Percentiles rank a stretch among this genome's conserved stretches.
Conservation (phyloP, 768 basidiomycete genomes). For the Pisolithus marmoratus region DNA sequence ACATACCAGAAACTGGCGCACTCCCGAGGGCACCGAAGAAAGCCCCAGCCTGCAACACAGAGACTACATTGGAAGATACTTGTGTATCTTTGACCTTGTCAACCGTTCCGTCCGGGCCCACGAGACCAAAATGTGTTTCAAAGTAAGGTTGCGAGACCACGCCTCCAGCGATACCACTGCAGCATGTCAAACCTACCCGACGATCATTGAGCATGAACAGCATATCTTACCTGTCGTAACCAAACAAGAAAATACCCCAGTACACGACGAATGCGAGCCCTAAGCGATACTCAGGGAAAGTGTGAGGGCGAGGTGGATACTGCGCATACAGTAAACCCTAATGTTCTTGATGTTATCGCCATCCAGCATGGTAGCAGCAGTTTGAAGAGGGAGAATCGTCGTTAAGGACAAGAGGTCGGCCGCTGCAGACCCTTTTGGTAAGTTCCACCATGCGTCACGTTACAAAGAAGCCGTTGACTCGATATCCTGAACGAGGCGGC, state of each 20-base stretch:
- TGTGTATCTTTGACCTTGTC: constrained; percentile 23
- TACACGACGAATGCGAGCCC: constrained; percentile 72
- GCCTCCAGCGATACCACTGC: constrained; percentile 60
- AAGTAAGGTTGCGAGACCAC: constrained; percentile 47
- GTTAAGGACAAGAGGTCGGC: too few relatives aligned
- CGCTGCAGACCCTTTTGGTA: too few relatives aligned
- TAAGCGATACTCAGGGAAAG: too few relatives aligned
- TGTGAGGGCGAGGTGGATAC: too few relatives aligned
- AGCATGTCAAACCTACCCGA: neutral
- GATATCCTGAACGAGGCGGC: too few relatives aligned
- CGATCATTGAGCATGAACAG: too few relatives aligned
- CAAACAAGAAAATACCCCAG: constrained; percentile 80
- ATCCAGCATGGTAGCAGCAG: too few relatives aligned
- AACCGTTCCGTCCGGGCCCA: constrained; percentile 30
- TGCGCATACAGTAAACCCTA: too few relatives aligned
- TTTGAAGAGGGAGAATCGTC: too few relatives aligned
- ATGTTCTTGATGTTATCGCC: too few relatives aligned
- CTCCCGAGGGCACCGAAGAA: constrained; percentile 62
- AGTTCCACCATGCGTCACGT: too few relatives aligned
- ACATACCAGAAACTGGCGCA: constrained; percentile 62
- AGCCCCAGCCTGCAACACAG: constrained; percentile 81
- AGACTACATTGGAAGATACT: constrained; percentile 80
- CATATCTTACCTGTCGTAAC: constrained; percentile 62
- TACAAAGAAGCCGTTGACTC: too few relatives aligned
- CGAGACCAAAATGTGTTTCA: neutral